Conservation (phyloP, 495 filamentous ascomycete species). For the Tuber microsphaerosporum region DNA sequence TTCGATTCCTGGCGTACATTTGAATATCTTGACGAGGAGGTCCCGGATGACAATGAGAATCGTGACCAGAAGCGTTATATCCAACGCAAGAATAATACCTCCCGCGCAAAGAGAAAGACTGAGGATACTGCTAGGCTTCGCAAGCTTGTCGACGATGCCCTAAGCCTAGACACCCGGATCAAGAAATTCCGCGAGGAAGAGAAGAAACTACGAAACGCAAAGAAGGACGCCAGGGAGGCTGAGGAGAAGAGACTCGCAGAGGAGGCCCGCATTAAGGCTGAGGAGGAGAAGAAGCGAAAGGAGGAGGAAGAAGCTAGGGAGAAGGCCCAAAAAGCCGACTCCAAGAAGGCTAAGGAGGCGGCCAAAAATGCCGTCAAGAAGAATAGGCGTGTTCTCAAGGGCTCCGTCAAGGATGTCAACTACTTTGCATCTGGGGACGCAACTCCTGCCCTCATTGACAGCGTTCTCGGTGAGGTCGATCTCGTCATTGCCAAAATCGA, state of each 20-base stretch:
- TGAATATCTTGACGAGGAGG: conserved; percentile 97
- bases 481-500: conserved; percentile 83
- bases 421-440: conserved; percentile 66
- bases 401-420: conserved; percentile 89
- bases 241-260: conserved; percentile 77
- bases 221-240: conserved; percentile 81
- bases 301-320: conserved; percentile 80
- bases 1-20: conserved; percentile 97
- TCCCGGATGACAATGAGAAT: conserved; percentile 97
- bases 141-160: conserved; percentile 76
- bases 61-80: conserved; percentile 97
- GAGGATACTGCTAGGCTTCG: conserved; percentile 89
- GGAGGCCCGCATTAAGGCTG: conserved; percentile 67
- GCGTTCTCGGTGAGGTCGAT: conserved; percentile 78
- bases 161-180: conserved; percentile 82
- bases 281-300: conserved; percentile 65
- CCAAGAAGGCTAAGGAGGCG: conserved; percentile 96
- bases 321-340: conserved; percentile 69
- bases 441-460: conserved; percentile 68
- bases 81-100: conserved; percentile 95
- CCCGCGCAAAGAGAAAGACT: conserved; percentile 96
- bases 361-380: conserved; percentile 98
- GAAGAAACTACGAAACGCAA: conserved; percentile 88
- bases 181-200: conserved; percentile 90
- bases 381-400: conserved; percentile 93